Percentiles rank a stretch among this genome's conserved stretches.
Evolutionary conservation across 2,329 filamentous ascomycete species (phyloP).

Genomic region (Beauveria sp.): DNA sequence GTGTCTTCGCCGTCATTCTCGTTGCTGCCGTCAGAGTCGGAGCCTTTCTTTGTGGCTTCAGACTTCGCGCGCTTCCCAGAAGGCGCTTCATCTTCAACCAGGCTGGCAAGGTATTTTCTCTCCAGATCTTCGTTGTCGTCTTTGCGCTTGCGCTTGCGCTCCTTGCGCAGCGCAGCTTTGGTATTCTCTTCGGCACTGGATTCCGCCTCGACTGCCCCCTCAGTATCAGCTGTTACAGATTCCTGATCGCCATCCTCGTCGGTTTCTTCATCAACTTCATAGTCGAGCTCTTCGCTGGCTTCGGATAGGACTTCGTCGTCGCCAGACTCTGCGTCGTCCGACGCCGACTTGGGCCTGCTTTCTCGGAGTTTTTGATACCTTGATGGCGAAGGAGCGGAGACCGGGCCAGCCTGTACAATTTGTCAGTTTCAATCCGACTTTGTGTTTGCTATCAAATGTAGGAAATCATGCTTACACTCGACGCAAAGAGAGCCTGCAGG

Average conservation of each 20-base stretch:
- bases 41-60: constrained; percentile 23
- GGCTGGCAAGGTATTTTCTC: constrained; percentile 58
- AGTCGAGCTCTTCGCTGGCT: constrained; percentile 19
- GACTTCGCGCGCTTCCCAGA: constrained; percentile 47
- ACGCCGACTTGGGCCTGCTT: constrained; percentile 25
- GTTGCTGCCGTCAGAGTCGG: constrained; percentile 24
- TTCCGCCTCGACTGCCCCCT: constrained; percentile 31
- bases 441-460: not conserved
- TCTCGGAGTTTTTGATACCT: constrained; percentile 35
- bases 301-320: constrained; percentile 26
- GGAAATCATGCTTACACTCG: constrained; percentile 53
- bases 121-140: constrained; percentile 65
- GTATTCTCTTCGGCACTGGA: constrained; percentile 31
- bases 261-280: constrained; percentile 16
- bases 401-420: constrained; percentile 40
- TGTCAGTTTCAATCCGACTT: constrained; percentile 7
- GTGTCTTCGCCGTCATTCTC: constrained; percentile 37
- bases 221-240: constrained; percentile 12
- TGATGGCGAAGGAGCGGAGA: constrained; percentile 36
- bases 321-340: constrained; percentile 16
- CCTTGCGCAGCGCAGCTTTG: constrained; percentile 30
- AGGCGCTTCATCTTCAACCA: constrained; percentile 52
- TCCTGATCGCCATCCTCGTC: constrained; percentile 13
- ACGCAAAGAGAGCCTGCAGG: constrained; percentile 62
- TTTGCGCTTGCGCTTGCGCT: constrained; percentile 59